Conservation (phyloP, 129 eudicot species). For the Tanacetum coccineum region DNA sequence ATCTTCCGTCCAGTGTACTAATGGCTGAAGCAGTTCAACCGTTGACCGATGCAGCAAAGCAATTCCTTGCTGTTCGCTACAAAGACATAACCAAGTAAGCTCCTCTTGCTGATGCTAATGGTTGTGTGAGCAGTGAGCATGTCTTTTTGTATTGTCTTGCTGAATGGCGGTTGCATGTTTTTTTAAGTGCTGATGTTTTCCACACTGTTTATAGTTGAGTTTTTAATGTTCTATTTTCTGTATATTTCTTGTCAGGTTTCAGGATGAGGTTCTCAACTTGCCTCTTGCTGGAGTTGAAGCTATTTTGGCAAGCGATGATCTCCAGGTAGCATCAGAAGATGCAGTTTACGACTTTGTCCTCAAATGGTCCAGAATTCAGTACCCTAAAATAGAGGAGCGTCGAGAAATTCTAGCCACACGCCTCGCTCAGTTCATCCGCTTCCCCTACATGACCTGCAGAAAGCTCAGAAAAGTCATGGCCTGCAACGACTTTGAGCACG, state of each 20-base stretch:
- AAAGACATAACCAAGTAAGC: constrained; percentile 70
- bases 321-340: constrained; percentile 90
- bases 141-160: background rate
- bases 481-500: constrained; percentile 74
- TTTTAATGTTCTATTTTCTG: too few species aligned
- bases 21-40: constrained; percentile 85
- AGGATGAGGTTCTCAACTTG: constrained; percentile 60
- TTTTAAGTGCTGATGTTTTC: background rate
- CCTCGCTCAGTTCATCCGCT: constrained; percentile 62
- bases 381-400: constrained; percentile 65
- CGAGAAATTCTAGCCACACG: constrained; percentile 68
- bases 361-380: constrained; percentile 65
- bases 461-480: constrained; percentile 70
- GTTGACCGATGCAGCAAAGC: constrained; percentile 73
- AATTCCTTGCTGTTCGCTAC: constrained; percentile 66
- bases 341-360: constrained; percentile 72
- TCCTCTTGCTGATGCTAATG: background rate
- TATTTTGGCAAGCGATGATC: constrained; percentile 60
- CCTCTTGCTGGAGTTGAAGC: constrained; percentile 84
- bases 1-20: constrained; percentile 66
- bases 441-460: constrained; percentile 80
- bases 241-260: constrained; percentile 42
- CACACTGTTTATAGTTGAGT: too few species aligned
- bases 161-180: background rate
- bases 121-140: background rate